Base-by-base conservation (phyloP, 495 filamentous ascomycete genomes). In the Opeltia flavorubescens region DNA sequence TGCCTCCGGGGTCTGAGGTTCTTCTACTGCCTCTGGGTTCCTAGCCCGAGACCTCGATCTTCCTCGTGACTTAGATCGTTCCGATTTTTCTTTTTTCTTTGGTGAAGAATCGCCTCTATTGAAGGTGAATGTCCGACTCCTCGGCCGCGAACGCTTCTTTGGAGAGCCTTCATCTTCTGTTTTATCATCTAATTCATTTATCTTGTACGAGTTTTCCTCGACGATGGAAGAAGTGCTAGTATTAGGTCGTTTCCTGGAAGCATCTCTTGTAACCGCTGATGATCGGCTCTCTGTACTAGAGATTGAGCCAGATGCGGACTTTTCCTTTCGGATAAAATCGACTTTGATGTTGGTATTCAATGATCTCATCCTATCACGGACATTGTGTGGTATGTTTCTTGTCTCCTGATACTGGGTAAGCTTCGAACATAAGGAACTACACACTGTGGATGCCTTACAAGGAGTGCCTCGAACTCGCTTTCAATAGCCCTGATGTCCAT, bases 261-360 rank as follows among this genome's bases (percentile, higher is more conserved):
- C 34, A 3, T 54, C 47, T 31, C 52, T 50, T 12, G 38, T 4
- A 23, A 4, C 21, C 25, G 20, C 38, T 9, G 31, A 28, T 4
- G 49, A 33, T 21, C 48, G 13, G 25, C 45, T 43, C 36, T 71
- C 67, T n/a, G 62, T 56, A 18, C 62, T 63, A 23, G 66, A 67
- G 5, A 55, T 44, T 21, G 65, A 64, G 31, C 66, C 67, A 40
- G 66, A 80, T 52, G 84, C 81, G 0, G 78, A 76, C 64, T 79
- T 83, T 56, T 95, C 83, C 56, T 94, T 86, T 50, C 81, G 76
- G 55, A 96, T 86, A 52, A 98, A 94, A 50, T 98, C 88, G 51
- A 82, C 82, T 64, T 98, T 98, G 63, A 98, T 86, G 24, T 82
- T 84, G 46, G 81, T 76, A 46, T 86, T 85, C 42, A 98, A 67